Evolutionary conservation across 768 basidiomycete genomes (phyloP), one percentile per base, ranked within the genome.

Genomic region (Termitomyces sp.): DNA sequence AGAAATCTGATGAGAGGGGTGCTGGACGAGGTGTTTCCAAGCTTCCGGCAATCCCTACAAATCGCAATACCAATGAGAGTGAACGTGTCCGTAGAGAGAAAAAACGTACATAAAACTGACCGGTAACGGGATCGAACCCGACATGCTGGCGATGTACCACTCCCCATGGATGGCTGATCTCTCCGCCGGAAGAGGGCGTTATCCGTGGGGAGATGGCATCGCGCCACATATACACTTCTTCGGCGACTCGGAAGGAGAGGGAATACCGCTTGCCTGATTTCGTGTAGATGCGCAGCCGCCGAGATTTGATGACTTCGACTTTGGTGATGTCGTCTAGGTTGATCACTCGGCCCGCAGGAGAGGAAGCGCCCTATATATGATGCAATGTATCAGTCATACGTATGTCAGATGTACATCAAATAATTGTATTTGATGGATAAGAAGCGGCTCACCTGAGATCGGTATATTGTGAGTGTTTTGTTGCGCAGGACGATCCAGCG

Each of bases 401-500:
- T 50, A 4, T 50, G 22, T 33, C 11, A 48, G 42, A 31, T 15
- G 30, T 48, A 30, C 4, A 39, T 53, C 36, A 6, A 16, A 18
- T 37, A 41, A 27, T 18, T 27, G 41, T 47, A 33, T 37, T 34
- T 9, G 31, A 33, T 13, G n/a, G n/a, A 30, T 50, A 13, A 18
- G 45, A 13, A n/a, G 52, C 16, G 7, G 68, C 88, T 66, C 65
- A 91, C 92, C 80, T 92, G 89, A 61, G 81, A 85, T 76, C 87
- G 89, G 65, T 89, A 87, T 65, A 94, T 82, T 45, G 80, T 79
- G 36, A 95, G 71, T 31, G 81, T 75, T 58, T 83, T 77, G 34
- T 85, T 86, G 59, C 82, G 84, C 60, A 95, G 74, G 7, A 90
- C 80, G 47, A 93, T 72, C 86, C 87, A 93, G 63, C 87, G 84